Evolutionary conservation across 2,329 filamentous ascomycete species (phyloP), one percentile per base, ranked within the genome.

Genomic region (Colletotrichum liriopes): DNA sequence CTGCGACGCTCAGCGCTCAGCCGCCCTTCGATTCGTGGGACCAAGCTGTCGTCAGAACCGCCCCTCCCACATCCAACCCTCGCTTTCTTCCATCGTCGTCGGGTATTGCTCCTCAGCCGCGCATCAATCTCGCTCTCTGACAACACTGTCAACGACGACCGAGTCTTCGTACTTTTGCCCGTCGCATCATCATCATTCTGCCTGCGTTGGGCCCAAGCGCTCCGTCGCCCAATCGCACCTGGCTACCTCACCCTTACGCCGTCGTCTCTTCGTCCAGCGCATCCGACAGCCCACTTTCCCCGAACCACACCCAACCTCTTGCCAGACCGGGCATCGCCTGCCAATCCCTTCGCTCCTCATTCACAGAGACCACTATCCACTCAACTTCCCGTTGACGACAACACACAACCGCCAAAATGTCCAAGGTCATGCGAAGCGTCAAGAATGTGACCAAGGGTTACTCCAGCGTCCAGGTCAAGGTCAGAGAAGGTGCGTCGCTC

Each of bases 361-460:
- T 26, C 20, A 35, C 35, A 26, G 18, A 39, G 26, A 52, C 14
- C 18, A 41, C 23, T n/a, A 29, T 7, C 18, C 35, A 14, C 4
- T n/a, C 14, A 18, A n/a, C 60, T 49, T 23, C 12, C 62, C 9
- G 14, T 37, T 23, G 26, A 71, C n/a, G 35, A 68, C 41, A n/a
- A 68, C 39, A 49, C 26, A 35, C 62, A 41, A 60, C 23, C 65
- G 65, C 81, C 82, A 82, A 62, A 81, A 99, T 99, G 96, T 98
- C 96, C 72, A 97, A 97, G 86, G 95, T 98, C 82, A 94, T 98
- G 82, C 91, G 96, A 84, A 97, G 94, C 82, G 95, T 98, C 80
- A 98, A 98, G 87, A 99, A 98, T 88, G 96, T 99, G 84, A 98
- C 96, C 83, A 99, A 98, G 87, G 96, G 96, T 78, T 99, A 99